Conservation (phyloP, 2,329 filamentous ascomycete species). For the Emmonsiellopsis sp. region DNA sequence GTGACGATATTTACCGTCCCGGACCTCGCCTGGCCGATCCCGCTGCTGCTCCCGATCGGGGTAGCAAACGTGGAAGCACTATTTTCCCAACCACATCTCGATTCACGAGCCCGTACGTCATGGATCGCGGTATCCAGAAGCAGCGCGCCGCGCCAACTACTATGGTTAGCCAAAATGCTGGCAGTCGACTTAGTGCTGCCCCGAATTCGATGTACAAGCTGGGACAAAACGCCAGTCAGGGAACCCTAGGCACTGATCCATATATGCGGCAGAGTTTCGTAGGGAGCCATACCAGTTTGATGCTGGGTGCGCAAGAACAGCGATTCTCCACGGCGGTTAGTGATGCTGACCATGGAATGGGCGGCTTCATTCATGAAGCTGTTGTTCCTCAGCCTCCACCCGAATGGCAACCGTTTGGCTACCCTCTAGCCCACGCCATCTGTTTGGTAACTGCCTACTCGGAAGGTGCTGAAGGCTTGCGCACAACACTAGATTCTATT, state of each 20-base stretch:
- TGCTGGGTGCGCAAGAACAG: constrained; percentile 45
- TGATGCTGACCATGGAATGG: constrained; percentile 67
- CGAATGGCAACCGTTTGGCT: constrained; percentile 96
- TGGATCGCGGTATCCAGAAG: constrained; percentile 52
- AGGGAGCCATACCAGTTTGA: constrained; percentile 49
- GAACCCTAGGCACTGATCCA: constrained; percentile 41
- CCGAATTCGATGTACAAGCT: constrained; percentile 63
- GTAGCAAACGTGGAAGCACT: constrained; percentile 68
- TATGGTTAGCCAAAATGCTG: constrained; percentile 84
- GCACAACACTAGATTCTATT: constrained; percentile 90
- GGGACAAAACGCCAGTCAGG: constrained; percentile 47
- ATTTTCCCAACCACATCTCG: constrained; percentile 91
- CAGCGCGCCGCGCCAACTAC: constrained; percentile 63
- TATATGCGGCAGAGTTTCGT: constrained; percentile 30
- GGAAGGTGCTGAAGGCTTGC: constrained; percentile 83
- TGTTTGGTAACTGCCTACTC: constrained; percentile 96
- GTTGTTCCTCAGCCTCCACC: constrained; percentile 93
- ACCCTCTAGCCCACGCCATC: constrained; percentile 84
- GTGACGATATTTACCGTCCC: constrained; percentile 91
- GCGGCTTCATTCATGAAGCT: constrained; percentile 91
- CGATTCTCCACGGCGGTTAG: constrained; percentile 47
- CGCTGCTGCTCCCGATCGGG: constrained; percentile 59
- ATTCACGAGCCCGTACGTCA: constrained; percentile 82
- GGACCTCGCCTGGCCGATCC: constrained; percentile 73
- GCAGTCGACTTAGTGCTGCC: constrained; percentile 50